These are phyloP conservation scores for Rutstroemia sp. DNA, from an alignment of 2,329 filamentous ascomycete genomes.

Conservation along the genomic window DNA sequence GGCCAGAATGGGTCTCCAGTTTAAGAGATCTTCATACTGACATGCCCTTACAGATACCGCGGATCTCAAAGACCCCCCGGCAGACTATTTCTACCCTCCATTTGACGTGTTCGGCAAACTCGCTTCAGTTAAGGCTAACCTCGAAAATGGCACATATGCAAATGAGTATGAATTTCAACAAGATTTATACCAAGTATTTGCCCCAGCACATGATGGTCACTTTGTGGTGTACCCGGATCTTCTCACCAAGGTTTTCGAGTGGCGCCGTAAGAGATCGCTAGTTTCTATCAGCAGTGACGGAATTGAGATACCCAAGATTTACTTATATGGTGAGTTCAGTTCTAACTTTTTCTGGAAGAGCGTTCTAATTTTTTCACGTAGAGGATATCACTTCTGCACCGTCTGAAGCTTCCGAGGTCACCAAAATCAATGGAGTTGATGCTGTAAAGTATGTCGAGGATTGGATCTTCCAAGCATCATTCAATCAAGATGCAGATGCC, in stretches of 20 bases:
- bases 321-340: conserved; percentile 37
- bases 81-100: conserved; percentile 40
- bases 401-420: conserved; percentile 40
- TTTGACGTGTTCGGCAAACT: conserved; percentile 41
- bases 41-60: conserved; percentile 19
- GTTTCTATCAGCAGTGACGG: conserved; percentile 57
- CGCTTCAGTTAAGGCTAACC: conserved; percentile 37
- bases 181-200: conserved; percentile 45
- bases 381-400: conserved; percentile 37
- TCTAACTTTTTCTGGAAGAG: neutral
- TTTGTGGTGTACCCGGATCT: conserved; percentile 48
- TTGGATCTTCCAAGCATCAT: conserved; percentile 32
- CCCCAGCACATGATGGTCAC: conserved; percentile 57
- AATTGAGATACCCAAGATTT: conserved; percentile 48
- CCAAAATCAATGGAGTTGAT: conserved; percentile 49
- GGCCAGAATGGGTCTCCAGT: neutral
- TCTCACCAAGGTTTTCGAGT: conserved; percentile 44
- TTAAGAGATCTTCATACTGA: neutral
- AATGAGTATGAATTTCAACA: conserved; percentile 49
- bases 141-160: conserved; percentile 33
- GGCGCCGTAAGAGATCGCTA: conserved; percentile 39
- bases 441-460: conserved; percentile 42
- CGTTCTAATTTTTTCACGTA: neutral
- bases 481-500: conserved; percentile 35
- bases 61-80: conserved; percentile 42